Evolutionary conservation across 108 stramenopile species (phyloP), one percentile per base, ranked within the genome.

Genomic region (Nitzschia sp.): DNA sequence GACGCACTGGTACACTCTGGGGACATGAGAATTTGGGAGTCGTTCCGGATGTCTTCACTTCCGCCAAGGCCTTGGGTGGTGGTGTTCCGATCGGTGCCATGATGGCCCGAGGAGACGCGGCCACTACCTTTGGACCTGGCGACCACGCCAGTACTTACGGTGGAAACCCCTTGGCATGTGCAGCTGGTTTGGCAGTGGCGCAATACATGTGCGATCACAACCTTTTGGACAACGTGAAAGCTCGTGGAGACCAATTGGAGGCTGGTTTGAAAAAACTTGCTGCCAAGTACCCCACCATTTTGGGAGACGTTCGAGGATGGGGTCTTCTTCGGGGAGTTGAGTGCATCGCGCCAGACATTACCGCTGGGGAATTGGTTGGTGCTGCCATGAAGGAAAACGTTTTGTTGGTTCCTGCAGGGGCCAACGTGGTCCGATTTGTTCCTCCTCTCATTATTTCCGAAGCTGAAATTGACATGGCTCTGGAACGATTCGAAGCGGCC

Each of bases 81-180:
- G 98, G 98, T 38, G 95, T 99, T 13, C 98, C 98, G 8, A 97
- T 99, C 60, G 98, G 98, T 41, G 98, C 98, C 69, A 96, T 99
- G 95, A 84, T 99, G 83, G 90, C 92, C 29, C 70, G 80, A 34
- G 96, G 94, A 22, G 91, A 78, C 6, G 91, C 85, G 0, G 90
- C 86, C n/a, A 73, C 84, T 62, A 89, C 93, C 30, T 95, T 98
- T 71, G 89, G 90, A 56, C 97, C 97, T 15, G 98, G 98, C n/a
- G 92, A 96, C 79, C 98, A 99, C 75, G 97, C 97, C 2, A 82
- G 85, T 57, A 99, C 98, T 9, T 99, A 97, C 66, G 98, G 97
- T 19, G 97, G 97, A 41, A 97, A 95, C 92, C 97, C 80, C n/a
- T 91, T 86, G 89, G 94, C 75, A 22, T 96, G 83, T 65, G 86